A percentile compares a stretch with the other conserved stretches of the same genome.
These are phyloP conservation scores for Articulospora tetracladia DNA, from an alignment of 495 filamentous ascomycete species.

Conservation along the genomic window DNA sequence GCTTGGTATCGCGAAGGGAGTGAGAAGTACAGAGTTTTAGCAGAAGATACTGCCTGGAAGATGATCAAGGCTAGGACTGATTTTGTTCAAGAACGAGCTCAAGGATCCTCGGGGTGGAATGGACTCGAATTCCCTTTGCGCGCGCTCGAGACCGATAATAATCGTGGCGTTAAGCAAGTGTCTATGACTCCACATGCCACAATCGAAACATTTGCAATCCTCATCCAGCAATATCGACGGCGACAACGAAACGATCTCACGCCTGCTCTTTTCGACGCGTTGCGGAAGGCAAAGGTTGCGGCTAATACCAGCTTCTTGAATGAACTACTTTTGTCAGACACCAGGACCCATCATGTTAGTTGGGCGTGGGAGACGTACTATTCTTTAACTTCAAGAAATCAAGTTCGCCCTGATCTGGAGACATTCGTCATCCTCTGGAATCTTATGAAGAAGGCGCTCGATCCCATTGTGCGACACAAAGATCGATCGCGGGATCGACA, in stretches of 20 bases:
- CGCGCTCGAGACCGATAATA: slow-evolving; percentile 6
- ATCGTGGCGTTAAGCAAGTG: not conserved
- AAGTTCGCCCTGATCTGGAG: slow-evolving; percentile 57
- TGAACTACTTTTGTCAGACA: slow-evolving; percentile 58
- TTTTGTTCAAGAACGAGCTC: slow-evolving; percentile 41
- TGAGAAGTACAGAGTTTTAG: slow-evolving; percentile 49
- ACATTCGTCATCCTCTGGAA: slow-evolving; percentile 69
- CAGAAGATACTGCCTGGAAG: slow-evolving; percentile 67
- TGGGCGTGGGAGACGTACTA: slow-evolving; percentile 54
- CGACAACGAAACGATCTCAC: slow-evolving; percentile 53
- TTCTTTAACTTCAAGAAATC: slow-evolving; percentile 31
- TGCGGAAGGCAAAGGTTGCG: slow-evolving; percentile 54
- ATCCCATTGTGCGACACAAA: slow-evolving; percentile 31
- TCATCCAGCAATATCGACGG: slow-evolving; percentile 66
- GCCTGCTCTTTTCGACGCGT: slow-evolving; percentile 50
- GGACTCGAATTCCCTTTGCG: not conserved
- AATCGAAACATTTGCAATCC: slow-evolving; percentile 72
- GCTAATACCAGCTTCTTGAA: slow-evolving; percentile 73
- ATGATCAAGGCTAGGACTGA: slow-evolving; percentile 69
- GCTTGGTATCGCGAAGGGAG: slow-evolving; percentile 65
- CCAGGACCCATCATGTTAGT: slow-evolving; percentile 11
- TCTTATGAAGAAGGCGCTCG: slow-evolving; percentile 43
- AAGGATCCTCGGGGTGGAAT: not conserved
- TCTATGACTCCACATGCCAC: slow-evolving; percentile 47
- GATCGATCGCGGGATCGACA: slow-evolving; percentile 17